phyloP scores from a whole-genome alignment of 73 alveolate genomes.

The Paramecium sonneborni region DNA sequence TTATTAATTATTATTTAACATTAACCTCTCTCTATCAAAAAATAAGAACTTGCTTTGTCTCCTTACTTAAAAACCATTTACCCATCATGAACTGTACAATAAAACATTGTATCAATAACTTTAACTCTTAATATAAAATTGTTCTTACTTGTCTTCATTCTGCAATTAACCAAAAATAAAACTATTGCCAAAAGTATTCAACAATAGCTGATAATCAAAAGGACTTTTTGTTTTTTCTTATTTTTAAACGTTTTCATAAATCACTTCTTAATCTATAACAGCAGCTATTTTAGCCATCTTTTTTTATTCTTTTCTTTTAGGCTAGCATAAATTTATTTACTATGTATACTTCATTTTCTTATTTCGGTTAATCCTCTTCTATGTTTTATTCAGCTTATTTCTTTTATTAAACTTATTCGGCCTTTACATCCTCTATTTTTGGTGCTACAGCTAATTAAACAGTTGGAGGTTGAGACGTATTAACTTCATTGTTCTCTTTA shows the following conservation, averaged over 20 bases:
- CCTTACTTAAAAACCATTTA: slow-evolving; percentile 79
- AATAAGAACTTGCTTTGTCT: slow-evolving; percentile 85
- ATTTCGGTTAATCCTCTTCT: not conserved
- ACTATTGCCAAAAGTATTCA: not conserved
- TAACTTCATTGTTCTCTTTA: not conserved
- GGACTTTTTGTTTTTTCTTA: slow-evolving; percentile 29
- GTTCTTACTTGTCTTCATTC: slow-evolving; percentile 26
- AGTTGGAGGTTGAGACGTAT: not conserved
- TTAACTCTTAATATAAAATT: not conserved
- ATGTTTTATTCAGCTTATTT: not conserved
- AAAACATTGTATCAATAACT: slow-evolving; percentile 59
- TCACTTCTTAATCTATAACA: slow-evolving; percentile 18
- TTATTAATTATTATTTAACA: slow-evolving; percentile 74
- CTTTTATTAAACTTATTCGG: not conserved
- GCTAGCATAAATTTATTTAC: not conserved
- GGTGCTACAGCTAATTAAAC: not conserved
- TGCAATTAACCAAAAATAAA: not conserved
- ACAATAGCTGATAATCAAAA: not conserved
- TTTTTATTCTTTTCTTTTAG: slow-evolving; percentile 4
- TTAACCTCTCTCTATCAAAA: slow-evolving; percentile 79
- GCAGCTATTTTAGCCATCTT: slow-evolving; percentile 38
- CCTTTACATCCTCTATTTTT: not conserved
- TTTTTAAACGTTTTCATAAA: slow-evolving; percentile 19
- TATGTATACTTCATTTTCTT: not conserved
- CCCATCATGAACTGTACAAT: slow-evolving; percentile 66